Base-by-base conservation (phyloP, 2,329 filamentous ascomycete genomes). In the Diaporthe sp. region DNA sequence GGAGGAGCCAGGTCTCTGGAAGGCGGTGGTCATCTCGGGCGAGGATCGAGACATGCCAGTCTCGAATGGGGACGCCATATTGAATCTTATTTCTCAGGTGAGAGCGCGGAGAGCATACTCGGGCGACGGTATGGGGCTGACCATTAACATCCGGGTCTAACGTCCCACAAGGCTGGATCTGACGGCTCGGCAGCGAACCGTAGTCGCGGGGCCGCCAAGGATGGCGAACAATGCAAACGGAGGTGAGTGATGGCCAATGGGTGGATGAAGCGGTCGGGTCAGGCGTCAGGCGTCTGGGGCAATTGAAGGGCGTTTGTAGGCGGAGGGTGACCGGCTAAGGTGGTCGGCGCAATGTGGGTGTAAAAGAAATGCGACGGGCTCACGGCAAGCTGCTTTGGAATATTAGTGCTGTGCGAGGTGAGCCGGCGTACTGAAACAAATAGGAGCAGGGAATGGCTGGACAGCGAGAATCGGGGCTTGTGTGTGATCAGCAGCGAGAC, bases 1-100 rank as follows among this genome's bases (percentile, higher is more conserved):
- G 58, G 70, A 25, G 13, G 51, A 65, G 19, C 72, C 74, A 34
- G 67, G 31, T 78, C 84, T 76, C 51, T 62, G 62, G 44, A 71
- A 61, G 53, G 39, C 15, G 31, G 68, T 34, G 44, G 73, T 69
- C 68, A 69, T 72, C 31, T 76, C 75, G 15, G 59, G 72, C 15
- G 68, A 73, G 57, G 53, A 59, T 65, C 72, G 75, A 73, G 75
- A 75, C 69, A 73, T 69, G 68, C 73, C 71, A 51, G 46, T 73
- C 25, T 73, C 75, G 62, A 39, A 62, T 53, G 42, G 31, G 73
- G 75, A 73, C 55, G 75, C 61, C 75, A 76, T 76, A 22, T 57
- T 75, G 73, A 22, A 67, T 42, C 62, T 72, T 76, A 68, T 72
- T 75, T 69, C 61, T 74, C 68, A 53, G 9, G n/a, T 22, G 25